phyloP scores from a whole-genome alignment of 1,139 yeast species.

The Lodderomyces beijingensis region DNA sequence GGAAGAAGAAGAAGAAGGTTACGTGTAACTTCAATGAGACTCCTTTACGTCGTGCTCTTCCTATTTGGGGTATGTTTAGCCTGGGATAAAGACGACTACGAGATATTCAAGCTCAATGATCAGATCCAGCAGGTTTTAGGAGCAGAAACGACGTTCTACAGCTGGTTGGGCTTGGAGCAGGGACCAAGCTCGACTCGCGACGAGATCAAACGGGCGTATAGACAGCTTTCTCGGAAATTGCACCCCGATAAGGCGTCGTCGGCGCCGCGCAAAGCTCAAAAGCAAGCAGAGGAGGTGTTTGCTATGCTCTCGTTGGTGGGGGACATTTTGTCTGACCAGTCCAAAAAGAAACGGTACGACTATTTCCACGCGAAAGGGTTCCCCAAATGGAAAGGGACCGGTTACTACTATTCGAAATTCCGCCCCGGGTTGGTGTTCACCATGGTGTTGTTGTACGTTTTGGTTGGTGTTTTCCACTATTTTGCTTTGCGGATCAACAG shows the following conservation, averaged over 20 bases:
- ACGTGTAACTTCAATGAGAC: conserved; percentile 6
- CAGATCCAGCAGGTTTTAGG: conserved; percentile 66
- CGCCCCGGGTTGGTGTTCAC: conserved; percentile 60
- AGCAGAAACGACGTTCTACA: conserved; percentile 58
- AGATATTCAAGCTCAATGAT: conserved; percentile 72
- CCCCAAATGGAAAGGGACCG: conserved; percentile 68
- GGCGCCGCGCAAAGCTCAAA: conserved; percentile 37
- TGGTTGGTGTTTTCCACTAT: conserved; percentile 59
- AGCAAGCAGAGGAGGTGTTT: conserved; percentile 53
- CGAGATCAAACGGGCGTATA: conserved; percentile 72
- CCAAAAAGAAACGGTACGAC: conserved; percentile 73
- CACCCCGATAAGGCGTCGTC: conserved; percentile 78
- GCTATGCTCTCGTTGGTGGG: conserved; percentile 74
- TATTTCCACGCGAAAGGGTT: conserved; percentile 81
- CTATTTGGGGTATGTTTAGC: conserved; percentile 20
- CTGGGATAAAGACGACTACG: conserved; percentile 63
- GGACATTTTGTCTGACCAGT: conserved; percentile 60
- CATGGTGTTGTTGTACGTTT: conserved; percentile 40
- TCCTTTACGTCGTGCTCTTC: conserved; percentile 10
- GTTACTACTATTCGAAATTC: conserved; percentile 50
- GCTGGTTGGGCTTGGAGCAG: conserved; percentile 51
- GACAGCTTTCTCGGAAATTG: conserved; percentile 61
- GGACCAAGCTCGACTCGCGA: conserved; percentile 54
- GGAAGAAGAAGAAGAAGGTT: too few relatives aligned
- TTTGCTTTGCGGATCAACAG: conserved; percentile 51